A percentile compares a stretch with the other conserved stretches of the same genome.
phyloP scores from a whole-genome alignment of 225 moss, liverwort and hornwort species.

The Neckera pumila region DNA sequence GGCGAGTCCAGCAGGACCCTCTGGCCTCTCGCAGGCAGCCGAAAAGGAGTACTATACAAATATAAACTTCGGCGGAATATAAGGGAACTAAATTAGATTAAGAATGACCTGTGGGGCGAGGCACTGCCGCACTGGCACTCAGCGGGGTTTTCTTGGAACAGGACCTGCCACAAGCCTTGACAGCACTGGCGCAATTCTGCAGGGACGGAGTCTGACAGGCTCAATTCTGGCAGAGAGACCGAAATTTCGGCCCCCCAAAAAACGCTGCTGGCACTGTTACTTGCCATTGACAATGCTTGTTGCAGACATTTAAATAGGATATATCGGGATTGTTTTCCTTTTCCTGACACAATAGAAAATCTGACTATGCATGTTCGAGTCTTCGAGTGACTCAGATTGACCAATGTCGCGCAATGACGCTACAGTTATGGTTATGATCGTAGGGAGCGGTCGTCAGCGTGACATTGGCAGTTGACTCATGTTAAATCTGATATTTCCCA shows the following conservation, averaged over 20 bases:
- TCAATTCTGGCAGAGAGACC: neutral
- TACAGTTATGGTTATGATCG: neutral
- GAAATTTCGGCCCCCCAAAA: neutral
- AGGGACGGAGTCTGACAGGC: neutral
- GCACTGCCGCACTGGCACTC: neutral
- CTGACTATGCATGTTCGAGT: neutral
- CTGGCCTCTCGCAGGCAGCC: neutral
- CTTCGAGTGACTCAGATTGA: neutral
- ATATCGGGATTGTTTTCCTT: neutral
- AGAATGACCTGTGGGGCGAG: neutral
- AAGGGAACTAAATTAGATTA: neutral
- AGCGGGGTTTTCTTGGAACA: neutral
- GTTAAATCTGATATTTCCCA: neutral
- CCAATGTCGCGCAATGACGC: neutral
- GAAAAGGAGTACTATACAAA: neutral
- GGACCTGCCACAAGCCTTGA: neutral
- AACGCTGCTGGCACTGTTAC: neutral
- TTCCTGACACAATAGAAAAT: neutral
- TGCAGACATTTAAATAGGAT: neutral
- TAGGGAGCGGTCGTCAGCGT: neutral
- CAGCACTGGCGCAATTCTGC: neutral
- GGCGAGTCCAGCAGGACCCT: neutral
- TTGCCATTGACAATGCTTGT: neutral
- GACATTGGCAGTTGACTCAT: neutral
- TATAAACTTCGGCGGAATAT: neutral